A percentile compares a stretch with the other conserved stretches of the same genome.
Evolutionary conservation across 2,329 filamentous ascomycete species (phyloP).

Genomic region (Truncatella angustata): DNA sequence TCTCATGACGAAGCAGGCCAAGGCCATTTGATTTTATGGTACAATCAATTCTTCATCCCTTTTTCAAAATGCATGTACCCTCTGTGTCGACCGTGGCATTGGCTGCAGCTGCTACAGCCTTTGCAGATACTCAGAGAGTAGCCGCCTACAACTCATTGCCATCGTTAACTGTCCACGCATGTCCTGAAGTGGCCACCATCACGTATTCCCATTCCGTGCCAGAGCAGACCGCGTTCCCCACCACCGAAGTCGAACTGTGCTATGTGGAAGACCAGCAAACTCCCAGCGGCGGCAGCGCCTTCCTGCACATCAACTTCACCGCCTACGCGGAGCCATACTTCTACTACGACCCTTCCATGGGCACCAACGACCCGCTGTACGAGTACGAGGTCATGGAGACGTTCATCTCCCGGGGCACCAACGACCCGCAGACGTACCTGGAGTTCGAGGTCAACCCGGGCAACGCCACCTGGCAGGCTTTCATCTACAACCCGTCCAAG

Average conservation of each 20-base stretch:
- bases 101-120: background rate
- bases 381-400: conserved; percentile 51
- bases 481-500: conserved; percentile 50
- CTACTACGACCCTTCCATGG: conserved; percentile 40
- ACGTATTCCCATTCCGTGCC: conserved; percentile 3
- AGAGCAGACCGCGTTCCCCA: conserved; percentile 33
- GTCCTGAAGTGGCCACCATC: background rate
- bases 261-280: no score
- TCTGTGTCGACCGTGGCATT: background rate
- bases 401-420: conserved; percentile 44
- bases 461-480: conserved; percentile 50
- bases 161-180: background rate
- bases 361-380: conserved; percentile 46
- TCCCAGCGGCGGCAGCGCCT: conserved; percentile 20
- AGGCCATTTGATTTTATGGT: no score
- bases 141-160: background rate
- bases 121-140: background rate
- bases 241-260: conserved; percentile 45
- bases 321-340: conserved; percentile 45
- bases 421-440: conserved; percentile 47
- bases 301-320: conserved; percentile 42
- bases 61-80: background rate
- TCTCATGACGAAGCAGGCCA: no score
- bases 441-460: conserved; percentile 51
- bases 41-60: background rate